Base-by-base conservation (phyloP, 2,329 filamentous ascomycete genomes). In the Colletotrichum spaethianum region DNA sequence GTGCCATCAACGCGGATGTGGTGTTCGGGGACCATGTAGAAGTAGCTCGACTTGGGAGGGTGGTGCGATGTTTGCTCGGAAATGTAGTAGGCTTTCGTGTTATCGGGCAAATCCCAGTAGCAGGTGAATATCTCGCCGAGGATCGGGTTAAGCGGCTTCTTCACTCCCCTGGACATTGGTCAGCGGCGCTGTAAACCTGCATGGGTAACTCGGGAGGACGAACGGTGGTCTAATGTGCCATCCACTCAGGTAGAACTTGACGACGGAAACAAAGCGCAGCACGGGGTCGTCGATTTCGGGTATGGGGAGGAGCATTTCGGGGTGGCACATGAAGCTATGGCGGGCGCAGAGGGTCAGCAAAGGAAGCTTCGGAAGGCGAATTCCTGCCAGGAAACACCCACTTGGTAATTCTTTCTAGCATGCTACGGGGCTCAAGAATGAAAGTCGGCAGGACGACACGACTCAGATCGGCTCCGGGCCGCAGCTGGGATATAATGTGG, bases 371-470 rank as follows among this genome's bases (percentile, higher is more conserved):
- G 46, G 55, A 42, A 42, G 36, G 33, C 20, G 16, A 28, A 26
- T 7, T 26, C 16, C 26, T 62, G 14, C 31, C 42, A 11, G 23
- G 38, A 11, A 63, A 56, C 36, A 85, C 91, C 76, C 86, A 98
- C 95, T 99, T 99, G 79, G 96, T 99, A 81, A 99, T 99, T 77
- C 96, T 91, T 85, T 99, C 96, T 78, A 99, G 86, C 96, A 99
- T 99, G 77, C 95, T 98, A 79, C 95, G 92, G 31, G 96, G 96
- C 83, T 99, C 96, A 77, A 99, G 91, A 79, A 99, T 99, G 82
- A 99, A 99, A 59, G 96, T 99, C 50, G 96, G 96, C 68, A 99
- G 87, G 44, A 96, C 96, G 74, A 99, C 95, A 77, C 96, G 91
- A 83, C 95, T 98, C 77, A 99, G 87, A 82, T 99, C 96, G 78